Evolutionary conservation across 2,329 filamentous ascomycete species (phyloP).

Genomic region (Mycocentrospora acerina): DNA sequence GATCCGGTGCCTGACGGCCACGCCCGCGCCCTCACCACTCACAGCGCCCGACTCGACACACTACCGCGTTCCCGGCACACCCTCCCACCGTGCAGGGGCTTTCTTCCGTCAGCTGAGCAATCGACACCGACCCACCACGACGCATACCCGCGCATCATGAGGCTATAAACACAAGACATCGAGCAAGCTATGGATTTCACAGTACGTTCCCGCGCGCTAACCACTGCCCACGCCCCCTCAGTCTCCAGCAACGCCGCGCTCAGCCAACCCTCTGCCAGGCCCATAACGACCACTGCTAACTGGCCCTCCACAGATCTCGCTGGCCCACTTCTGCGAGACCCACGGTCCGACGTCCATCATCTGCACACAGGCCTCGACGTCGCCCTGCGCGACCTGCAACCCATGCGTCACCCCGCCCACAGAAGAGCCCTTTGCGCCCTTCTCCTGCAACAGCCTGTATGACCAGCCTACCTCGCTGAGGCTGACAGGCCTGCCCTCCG

Average conservation of each 20-base stretch:
- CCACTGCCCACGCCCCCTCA: slow-evolving; percentile 5
- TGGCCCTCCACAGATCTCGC: slow-evolving; percentile 52
- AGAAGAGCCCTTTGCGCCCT: slow-evolving; percentile 37
- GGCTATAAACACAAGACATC: slow-evolving; percentile 28
- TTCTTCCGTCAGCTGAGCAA: slow-evolving; percentile 39
- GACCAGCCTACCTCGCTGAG: slow-evolving; percentile 35
- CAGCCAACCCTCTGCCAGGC: no score
- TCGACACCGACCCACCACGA: slow-evolving; percentile 26
- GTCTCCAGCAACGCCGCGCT: no score
- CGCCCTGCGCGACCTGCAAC: slow-evolving; percentile 57
- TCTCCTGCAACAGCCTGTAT: slow-evolving; percentile 37
- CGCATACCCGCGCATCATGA: slow-evolving; percentile 30
- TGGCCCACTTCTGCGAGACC: slow-evolving; percentile 64
- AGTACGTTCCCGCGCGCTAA: slow-evolving; percentile 33
- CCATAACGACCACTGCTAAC: slow-evolving; percentile 21
- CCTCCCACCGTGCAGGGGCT: slow-evolving; percentile 24
- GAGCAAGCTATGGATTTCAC: slow-evolving; percentile 45
- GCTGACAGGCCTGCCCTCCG: slow-evolving; percentile 35
- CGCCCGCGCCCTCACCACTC: slow-evolving; percentile 25
- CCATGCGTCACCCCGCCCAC: slow-evolving; percentile 47
- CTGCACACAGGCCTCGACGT: slow-evolving; percentile 60
- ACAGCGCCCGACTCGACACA: slow-evolving; percentile 21
- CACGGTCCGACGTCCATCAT: slow-evolving; percentile 64
- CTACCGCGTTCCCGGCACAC: slow-evolving; percentile 12
- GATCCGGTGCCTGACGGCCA: slow-evolving; percentile 18